Conservation (phyloP, 2,329 filamentous ascomycete species). For the Trichoderma aggressivum region DNA sequence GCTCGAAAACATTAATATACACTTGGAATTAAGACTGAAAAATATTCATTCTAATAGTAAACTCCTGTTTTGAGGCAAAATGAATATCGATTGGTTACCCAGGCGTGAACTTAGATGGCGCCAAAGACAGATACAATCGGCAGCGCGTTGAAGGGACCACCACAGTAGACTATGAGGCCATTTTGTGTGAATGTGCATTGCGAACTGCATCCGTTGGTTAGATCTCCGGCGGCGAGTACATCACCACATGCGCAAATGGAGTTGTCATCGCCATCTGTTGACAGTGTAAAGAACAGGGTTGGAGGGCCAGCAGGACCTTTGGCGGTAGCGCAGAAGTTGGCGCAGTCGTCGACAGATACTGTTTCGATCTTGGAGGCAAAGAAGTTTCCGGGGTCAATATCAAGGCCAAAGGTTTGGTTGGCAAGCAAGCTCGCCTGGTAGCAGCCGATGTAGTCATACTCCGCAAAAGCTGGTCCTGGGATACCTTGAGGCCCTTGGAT, state of each 20-base stretch:
- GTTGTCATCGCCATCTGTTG: rapidly evolving
- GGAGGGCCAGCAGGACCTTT: neutral
- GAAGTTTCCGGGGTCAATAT: too few relatives aligned
- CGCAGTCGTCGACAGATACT: neutral
- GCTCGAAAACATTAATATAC: neutral
- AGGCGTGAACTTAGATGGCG: neutral
- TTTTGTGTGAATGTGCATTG: neutral
- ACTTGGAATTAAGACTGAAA: neutral
- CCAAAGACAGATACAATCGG: neutral
- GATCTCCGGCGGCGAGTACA: neutral
- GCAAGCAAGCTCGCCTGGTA: neutral
- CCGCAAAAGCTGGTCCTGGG: neutral
- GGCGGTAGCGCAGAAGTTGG: neutral
- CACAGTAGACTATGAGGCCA: neutral
- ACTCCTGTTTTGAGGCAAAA: neutral
- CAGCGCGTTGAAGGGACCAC: neutral
- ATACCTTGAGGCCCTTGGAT: neutral
- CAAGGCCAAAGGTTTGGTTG: neutral
- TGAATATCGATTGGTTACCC: neutral
- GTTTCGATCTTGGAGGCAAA: too few relatives aligned
- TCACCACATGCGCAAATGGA: neutral
- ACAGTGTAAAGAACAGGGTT: neutral
- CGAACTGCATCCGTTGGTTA: neutral
- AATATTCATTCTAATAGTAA: neutral
- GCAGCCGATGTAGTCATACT: neutral